Conservation (phyloP, 768 basidiomycete species). For the Rhizopogon salebrosus region DNA sequence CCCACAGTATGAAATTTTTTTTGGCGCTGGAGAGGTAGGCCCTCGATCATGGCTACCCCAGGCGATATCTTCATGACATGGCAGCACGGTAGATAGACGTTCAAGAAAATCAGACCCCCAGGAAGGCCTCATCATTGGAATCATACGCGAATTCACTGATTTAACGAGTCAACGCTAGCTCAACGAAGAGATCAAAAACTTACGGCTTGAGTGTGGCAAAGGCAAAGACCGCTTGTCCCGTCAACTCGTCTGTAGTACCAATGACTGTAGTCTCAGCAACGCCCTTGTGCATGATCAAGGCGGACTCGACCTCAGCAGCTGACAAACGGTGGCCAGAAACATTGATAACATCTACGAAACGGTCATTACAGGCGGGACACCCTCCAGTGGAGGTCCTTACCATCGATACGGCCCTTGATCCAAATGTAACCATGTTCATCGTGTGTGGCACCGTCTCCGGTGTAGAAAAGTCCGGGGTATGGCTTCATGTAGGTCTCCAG, state of each 20-base stretch:
- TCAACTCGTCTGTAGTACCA: conserved; percentile 80
- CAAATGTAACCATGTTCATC: conserved; percentile 97
- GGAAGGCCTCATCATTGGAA: conserved; percentile 56
- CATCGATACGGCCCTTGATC: conserved; percentile 97
- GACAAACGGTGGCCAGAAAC: conserved; percentile 96
- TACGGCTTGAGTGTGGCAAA: conserved; percentile 95
- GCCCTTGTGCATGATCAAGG: conserved; percentile 89
- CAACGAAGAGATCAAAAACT: conserved; percentile 23
- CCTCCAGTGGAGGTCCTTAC: conserved; percentile 35
- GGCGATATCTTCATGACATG: too few relatives aligned
- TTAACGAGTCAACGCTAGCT: not conserved
- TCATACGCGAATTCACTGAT: conserved; percentile 77
- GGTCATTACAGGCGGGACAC: not conserved
- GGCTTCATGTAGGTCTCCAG: conserved; percentile 78
- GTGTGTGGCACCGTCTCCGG: conserved; percentile 94
- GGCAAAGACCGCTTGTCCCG: conserved; percentile 90
- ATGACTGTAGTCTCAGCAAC: conserved; percentile 97
- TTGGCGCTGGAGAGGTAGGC: too few relatives aligned
- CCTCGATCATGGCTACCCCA: too few relatives aligned
- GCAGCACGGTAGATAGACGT: too few relatives aligned
- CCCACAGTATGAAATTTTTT: too few relatives aligned
- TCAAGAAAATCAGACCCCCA: too few relatives aligned
- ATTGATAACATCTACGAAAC: conserved; percentile 81
- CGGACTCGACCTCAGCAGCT: conserved; percentile 97
- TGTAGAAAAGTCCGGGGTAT: conserved; percentile 90